Percentiles rank a stretch among this genome's conserved stretches.
Conservation (phyloP, 805 yeast species). For the Dipodascus geniculatus region DNA sequence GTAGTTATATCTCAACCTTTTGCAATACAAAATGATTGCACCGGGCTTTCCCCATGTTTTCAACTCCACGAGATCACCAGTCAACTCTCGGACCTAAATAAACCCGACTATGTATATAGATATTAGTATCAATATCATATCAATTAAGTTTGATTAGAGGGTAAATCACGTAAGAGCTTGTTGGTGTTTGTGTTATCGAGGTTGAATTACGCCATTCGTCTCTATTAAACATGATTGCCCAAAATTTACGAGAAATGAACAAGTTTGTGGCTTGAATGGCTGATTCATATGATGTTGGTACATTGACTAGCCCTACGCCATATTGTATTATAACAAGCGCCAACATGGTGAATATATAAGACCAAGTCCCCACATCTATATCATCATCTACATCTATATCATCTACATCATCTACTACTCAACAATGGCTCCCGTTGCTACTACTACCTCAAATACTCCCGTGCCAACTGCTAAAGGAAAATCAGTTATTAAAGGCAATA, state of each 20-base stretch:
- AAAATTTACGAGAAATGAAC: not conserved
- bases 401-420: no score
- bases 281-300: not conserved
- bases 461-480: not conserved
- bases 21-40: no score
- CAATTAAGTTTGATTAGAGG: no score
- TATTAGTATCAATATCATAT: no score
- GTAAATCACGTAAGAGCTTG: not conserved
- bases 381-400: no score
- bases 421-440: not conserved
- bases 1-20: no score
- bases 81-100: no score
- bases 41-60: no score
- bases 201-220: not conserved
- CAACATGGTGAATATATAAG: no score
- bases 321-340: not conserved
- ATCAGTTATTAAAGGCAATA: not conserved
- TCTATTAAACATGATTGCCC: not conserved
- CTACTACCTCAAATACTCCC: not conserved
- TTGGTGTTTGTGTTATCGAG: not conserved
- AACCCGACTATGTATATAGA: no score
- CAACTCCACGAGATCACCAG: no score
- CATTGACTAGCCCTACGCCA: not conserved
- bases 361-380: no score
- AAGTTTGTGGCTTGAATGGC: not conserved